phyloP scores from a whole-genome alignment of 129 eudicot species.

The Flaveria trinervia region DNA sequence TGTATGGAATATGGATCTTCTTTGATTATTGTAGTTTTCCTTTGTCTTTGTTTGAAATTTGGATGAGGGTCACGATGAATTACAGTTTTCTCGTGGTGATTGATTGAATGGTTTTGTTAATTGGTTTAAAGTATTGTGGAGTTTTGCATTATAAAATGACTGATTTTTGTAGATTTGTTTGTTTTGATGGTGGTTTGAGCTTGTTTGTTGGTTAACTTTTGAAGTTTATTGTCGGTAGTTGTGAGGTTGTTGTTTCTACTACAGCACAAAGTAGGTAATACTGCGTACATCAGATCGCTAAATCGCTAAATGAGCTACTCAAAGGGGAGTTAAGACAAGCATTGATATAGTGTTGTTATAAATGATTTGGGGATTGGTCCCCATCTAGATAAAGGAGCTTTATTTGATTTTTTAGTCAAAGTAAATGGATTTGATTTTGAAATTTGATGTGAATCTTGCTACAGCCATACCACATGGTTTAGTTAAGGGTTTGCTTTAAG shows the following conservation, averaged over 20 bases:
- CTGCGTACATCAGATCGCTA: too few species aligned
- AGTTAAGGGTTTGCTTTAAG: constrained; percentile 8
- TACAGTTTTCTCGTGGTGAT: neutral
- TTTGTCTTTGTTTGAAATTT: neutral
- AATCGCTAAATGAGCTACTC: too few species aligned
- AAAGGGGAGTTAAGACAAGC: too few species aligned
- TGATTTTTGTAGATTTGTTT: constrained; percentile 7
- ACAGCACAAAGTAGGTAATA: too few species aligned
- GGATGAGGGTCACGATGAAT: neutral
- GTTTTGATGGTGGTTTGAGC: constrained; percentile 10
- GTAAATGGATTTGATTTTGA: constrained; percentile 11
- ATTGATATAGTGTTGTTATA: neutral
- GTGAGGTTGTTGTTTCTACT: too few species aligned
- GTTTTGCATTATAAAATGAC: neutral
- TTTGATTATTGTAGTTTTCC: neutral
- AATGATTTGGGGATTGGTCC: neutral
- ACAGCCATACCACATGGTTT: neutral
- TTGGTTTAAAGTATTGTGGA: neutral
- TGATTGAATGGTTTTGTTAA: constrained; percentile 4
- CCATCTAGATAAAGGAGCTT: neutral
- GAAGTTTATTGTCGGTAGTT: neutral
- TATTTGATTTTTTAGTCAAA: constrained; percentile 21
- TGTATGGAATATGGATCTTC: too few species aligned
- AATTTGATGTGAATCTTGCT: neutral
- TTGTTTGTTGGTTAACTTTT: neutral